phyloP scores from a whole-genome alignment of 1,139 yeast species.

The Candida sp. region DNA sequence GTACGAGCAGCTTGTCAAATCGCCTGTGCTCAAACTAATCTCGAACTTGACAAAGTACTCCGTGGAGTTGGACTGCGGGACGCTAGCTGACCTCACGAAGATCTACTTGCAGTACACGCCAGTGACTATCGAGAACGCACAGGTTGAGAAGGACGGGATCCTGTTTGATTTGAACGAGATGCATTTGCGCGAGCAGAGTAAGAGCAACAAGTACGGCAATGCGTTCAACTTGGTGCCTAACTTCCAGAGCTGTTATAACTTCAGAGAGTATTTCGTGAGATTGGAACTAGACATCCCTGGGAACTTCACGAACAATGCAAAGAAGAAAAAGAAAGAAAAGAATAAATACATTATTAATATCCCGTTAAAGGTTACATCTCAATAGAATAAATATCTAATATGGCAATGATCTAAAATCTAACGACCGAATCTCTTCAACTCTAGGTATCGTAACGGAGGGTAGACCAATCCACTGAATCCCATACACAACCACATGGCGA shows the following conservation, averaged over 20 bases:
- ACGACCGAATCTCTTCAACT: not conserved
- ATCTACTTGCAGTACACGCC: slow-evolving; percentile 28
- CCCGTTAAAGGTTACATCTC: slow-evolving; percentile 5
- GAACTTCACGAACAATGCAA: not conserved
- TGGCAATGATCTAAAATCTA: too few species aligned
- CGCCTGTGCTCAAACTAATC: slow-evolving; percentile 22
- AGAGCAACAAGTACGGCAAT: slow-evolving; percentile 4
- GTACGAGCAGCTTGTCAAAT: slow-evolving; percentile 22
- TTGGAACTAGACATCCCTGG: slow-evolving; percentile 25
- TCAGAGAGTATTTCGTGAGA: slow-evolving; percentile 37
- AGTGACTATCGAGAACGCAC: slow-evolving; percentile 19
- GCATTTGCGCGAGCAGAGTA: slow-evolving; percentile 7
- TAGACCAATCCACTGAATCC: not conserved
- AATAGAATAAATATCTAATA: not conserved
- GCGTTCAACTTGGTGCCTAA: slow-evolving; percentile 36
- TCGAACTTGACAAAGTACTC: slow-evolving; percentile 20
- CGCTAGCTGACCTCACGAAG: slow-evolving; percentile 25
- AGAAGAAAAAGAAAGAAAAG: not conserved
- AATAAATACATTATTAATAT: slow-evolving; percentile 7
- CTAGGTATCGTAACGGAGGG: not conserved
- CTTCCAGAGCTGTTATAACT: slow-evolving; percentile 38
- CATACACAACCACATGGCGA: not conserved
- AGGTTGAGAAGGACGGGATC: slow-evolving; percentile 5
- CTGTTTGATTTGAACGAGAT: slow-evolving; percentile 6
- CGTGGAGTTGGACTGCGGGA: slow-evolving; percentile 21